phyloP scores from a whole-genome alignment of 1,284 basidiomycete genomes.

The Moniliophthora roreri region DNA sequence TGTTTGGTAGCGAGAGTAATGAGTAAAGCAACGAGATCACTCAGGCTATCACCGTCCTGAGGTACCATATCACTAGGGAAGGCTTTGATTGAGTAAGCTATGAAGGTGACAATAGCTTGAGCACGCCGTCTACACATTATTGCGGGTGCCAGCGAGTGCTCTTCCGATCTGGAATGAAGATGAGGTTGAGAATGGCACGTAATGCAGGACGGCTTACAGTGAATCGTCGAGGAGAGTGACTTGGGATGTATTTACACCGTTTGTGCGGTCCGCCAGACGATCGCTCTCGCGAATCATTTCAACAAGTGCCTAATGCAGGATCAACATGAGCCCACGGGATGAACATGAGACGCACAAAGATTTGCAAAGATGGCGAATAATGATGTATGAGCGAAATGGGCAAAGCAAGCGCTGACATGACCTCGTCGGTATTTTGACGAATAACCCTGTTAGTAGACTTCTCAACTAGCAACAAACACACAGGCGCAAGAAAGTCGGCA shows the following conservation, averaged over 20 bases:
- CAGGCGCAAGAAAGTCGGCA: conserved; percentile 79
- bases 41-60: conserved; percentile 25
- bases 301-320: conserved; percentile 52
- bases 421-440: conserved; percentile 65
- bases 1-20: conserved; percentile 40
- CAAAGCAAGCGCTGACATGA: conserved; percentile 59
- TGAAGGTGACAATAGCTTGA: conserved; percentile 64
- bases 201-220: conserved; percentile 41
- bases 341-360: conserved; percentile 45
- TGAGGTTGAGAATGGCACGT: not conserved
- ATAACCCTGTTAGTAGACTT: conserved; percentile 71
- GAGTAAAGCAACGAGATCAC: conserved; percentile 44
- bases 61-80: conserved; percentile 19
- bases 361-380: conserved; percentile 49
- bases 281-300: conserved; percentile 70
- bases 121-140: conserved; percentile 57
- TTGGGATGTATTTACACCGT: conserved; percentile 35
- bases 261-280: conserved; percentile 53
- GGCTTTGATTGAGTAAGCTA: conserved; percentile 45
- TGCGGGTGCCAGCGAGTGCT: conserved; percentile 44
- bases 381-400: conserved; percentile 69
- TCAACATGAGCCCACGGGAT: conserved; percentile 9
- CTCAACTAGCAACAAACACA: conserved; percentile 87
- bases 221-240: conserved; percentile 57
- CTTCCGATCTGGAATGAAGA: conserved; percentile 46